phyloP scores from a whole-genome alignment of 352 stramenopile genomes.

The Phytophthora cryptogea region DNA sequence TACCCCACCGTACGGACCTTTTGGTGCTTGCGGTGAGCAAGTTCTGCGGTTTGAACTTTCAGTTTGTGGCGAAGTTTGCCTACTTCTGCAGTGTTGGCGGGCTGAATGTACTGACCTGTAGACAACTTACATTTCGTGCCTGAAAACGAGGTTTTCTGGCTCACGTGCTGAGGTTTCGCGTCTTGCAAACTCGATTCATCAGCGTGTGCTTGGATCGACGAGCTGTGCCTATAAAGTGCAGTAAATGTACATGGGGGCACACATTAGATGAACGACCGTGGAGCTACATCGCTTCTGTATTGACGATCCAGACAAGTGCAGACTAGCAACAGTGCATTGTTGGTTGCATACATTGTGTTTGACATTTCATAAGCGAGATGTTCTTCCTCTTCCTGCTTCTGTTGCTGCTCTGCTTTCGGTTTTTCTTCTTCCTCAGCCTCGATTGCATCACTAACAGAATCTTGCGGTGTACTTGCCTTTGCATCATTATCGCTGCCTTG shows the following conservation, averaged over 20 bases:
- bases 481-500: too few relatives aligned
- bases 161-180: too few relatives aligned
- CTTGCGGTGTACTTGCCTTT: background rate
- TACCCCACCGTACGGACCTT: too few relatives aligned
- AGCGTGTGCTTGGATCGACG: background rate
- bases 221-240: background rate
- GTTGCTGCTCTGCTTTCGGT: background rate
- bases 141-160: too few relatives aligned
- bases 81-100: background rate
- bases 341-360: background rate
- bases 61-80: background rate
- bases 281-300: too few relatives aligned
- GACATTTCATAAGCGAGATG: background rate
- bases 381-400: background rate
- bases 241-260: background rate
- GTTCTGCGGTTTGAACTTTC: background rate
- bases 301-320: too few relatives aligned
- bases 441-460: background rate
- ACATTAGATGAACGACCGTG: too few relatives aligned
- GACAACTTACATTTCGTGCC: background rate
- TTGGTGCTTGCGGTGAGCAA: background rate
- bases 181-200: too few relatives aligned
- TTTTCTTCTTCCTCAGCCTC: background rate
- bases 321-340: too few relatives aligned
- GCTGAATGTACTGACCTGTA: background rate